Evolutionary conservation across 140 eudicot genomes (phyloP), one percentile per base, ranked within the genome.

Genomic region (Eryngium alpinum): DNA sequence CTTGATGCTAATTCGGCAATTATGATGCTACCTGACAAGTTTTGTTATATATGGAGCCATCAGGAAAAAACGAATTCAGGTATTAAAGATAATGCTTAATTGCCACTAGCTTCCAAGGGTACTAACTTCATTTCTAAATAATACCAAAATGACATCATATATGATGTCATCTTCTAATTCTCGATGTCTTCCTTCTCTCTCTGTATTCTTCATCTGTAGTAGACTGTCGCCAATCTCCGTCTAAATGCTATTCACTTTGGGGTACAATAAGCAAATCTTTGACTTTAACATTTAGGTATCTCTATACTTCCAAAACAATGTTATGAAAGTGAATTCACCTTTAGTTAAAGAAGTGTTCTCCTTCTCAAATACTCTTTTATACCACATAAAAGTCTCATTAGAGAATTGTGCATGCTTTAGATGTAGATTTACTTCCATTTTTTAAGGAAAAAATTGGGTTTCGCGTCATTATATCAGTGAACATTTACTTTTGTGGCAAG

Each of bases 21-120:
- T 66, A 96, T 95, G 77, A 92, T 91, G 97, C 86, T 93, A 32
- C 94, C 95, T 12, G 99, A 95, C 82, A 95, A 91, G 84, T 86
- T 84, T 43, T 97, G 99, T 33, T 90, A 88, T 92, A 79, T 97
- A 95, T 86, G 92, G 91, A 25, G 99, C 97, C 38, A 87, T 97
- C 77, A 83, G 97, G 81, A 95, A 95, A 83, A 91, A 91, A 72
- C 91, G 99, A 52, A 89, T 86, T 59, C 93, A 91, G 93, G 99
- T 95, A 92, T 67, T 53, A 18, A 75, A 72, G 17, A 25, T 81
- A 14, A 53, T 17, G 80, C 50, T 49, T 28, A 50, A 27, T 31
- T 79, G n/a, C n/a, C n/a, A n/a, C n/a, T n/a, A n/a, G n/a, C n/a
- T n/a, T n/a, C n/a, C n/a, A n/a, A n/a, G n/a, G n/a, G n/a, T n/a